Evolutionary conservation across 768 basidiomycete genomes (phyloP).

Genomic region (Chalciporus sphaerocephalus): DNA sequence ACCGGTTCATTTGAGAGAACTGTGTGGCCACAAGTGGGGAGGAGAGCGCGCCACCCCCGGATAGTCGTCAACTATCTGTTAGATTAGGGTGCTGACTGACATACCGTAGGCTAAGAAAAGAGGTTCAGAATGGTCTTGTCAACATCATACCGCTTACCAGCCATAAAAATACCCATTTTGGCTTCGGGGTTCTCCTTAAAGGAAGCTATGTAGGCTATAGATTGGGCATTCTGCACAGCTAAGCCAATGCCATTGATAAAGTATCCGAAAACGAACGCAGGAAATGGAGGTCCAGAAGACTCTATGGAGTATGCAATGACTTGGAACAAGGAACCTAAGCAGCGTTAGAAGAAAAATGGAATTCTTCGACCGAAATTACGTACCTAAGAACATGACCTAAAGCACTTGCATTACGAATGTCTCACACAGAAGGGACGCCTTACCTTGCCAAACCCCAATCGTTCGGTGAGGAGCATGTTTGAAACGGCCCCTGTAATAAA

Average conservation of each 20-base stretch:
- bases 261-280: constrained; percentile 51
- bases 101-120: constrained; percentile 11
- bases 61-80: not conserved
- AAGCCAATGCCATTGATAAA: constrained; percentile 48
- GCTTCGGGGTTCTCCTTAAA: constrained; percentile 50
- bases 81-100: not conserved
- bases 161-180: constrained; percentile 71
- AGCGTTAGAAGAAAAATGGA: not conserved
- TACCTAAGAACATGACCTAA: constrained; percentile 40
- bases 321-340: constrained; percentile 48
- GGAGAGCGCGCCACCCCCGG: constrained; percentile 46
- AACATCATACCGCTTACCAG: constrained; percentile 15
- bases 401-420: not conserved
- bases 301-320: constrained; percentile 51
- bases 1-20: constrained; percentile 37
- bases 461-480: constrained; percentile 45
- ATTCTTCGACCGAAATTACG: not conserved
- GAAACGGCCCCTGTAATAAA: constrained; percentile 42
- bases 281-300: constrained; percentile 58
- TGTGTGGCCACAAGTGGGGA: constrained; percentile 54
- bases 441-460: constrained; percentile 42
- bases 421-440: not conserved
- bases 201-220: constrained; percentile 64
- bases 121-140: not conserved
- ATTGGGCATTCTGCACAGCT: constrained; percentile 61